A percentile compares a stretch with the other conserved stretches of the same genome.
Evolutionary conservation across 2,329 filamentous ascomycete genomes (phyloP).

Genomic region (Zymoseptoria passerinii): DNA sequence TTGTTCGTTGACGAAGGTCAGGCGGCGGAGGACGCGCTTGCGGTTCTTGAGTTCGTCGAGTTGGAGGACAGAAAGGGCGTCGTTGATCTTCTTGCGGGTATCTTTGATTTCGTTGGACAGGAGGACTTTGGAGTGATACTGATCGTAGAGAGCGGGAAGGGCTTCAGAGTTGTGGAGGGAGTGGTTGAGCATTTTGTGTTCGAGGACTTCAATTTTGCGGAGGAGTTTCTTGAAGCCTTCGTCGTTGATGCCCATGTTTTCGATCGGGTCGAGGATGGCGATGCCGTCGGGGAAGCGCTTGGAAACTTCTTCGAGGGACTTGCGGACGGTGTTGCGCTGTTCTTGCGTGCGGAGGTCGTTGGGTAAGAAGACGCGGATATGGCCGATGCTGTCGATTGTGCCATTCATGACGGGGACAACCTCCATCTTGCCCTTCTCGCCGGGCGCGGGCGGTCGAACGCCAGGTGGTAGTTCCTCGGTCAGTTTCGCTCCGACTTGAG

Average conservation of each 20-base stretch:
- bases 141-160: slow-evolving; percentile 74
- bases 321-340: slow-evolving; percentile 61
- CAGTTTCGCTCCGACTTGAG: slow-evolving; percentile 20
- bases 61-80: slow-evolving; percentile 81
- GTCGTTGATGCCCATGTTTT: slow-evolving; percentile 92
- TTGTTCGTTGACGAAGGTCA: slow-evolving; percentile 90
- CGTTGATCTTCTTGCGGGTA: slow-evolving; percentile 76
- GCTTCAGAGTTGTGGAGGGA: slow-evolving; percentile 85
- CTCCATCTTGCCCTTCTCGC: slow-evolving; percentile 64
- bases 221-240: slow-evolving; percentile 89
- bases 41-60: slow-evolving; percentile 93
- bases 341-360: slow-evolving; percentile 61
- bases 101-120: slow-evolving; percentile 73
- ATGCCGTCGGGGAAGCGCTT: slow-evolving; percentile 88
- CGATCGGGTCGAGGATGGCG: slow-evolving; percentile 80
- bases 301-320: slow-evolving; percentile 67
- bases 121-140: slow-evolving; percentile 74
- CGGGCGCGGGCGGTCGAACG: slow-evolving; percentile 51
- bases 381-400: slow-evolving; percentile 75
- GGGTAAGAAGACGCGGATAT: slow-evolving; percentile 75
- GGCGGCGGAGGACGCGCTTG: slow-evolving; percentile 85
- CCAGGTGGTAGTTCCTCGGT: slow-evolving; percentile 53
- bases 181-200: slow-evolving; percentile 80
- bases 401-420: slow-evolving; percentile 79
- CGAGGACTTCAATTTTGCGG: slow-evolving; percentile 89